Percentiles rank a stretch among this genome's conserved stretches.
These are phyloP conservation scores for Fusarium longipes DNA, from an alignment of 2,329 filamentous ascomycete species.

Conservation along the genomic window DNA sequence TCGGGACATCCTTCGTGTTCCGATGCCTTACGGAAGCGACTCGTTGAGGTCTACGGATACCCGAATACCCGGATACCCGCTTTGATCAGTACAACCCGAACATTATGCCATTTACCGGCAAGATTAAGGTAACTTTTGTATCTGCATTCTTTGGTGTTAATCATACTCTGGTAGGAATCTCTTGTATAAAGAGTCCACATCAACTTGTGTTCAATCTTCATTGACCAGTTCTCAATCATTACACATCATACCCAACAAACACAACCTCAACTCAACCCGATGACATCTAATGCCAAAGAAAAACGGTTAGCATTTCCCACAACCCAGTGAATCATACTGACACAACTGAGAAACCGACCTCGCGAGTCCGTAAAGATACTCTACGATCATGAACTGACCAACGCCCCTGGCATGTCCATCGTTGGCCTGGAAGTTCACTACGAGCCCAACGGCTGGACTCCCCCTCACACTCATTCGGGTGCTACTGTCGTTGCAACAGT, in stretches of 20 bases:
- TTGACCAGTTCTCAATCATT: not conserved
- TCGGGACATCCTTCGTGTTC: not conserved
- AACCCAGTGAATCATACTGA: rapidly evolving
- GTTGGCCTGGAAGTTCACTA: slow-evolving; percentile 23
- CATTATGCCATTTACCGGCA: not conserved
- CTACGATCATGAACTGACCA: slow-evolving; percentile 28
- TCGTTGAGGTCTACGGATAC: not conserved
- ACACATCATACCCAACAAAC: not conserved
- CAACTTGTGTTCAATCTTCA: too few species aligned
- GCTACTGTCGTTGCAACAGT: slow-evolving; percentile 21
- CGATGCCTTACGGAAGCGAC: too few species aligned
- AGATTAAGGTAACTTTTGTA: not conserved
- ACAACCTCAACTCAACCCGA: rapidly evolving
- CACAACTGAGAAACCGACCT: slow-evolving; percentile 10
- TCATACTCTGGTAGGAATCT: rapidly evolving
- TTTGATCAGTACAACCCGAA: not conserved
- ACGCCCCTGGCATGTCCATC: slow-evolving; percentile 30
- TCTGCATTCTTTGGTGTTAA: not conserved
- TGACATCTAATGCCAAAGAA: not conserved
- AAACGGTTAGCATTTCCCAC: rapidly evolving
- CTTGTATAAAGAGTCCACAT: not conserved
- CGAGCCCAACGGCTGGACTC: slow-evolving; percentile 15
- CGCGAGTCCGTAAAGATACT: slow-evolving; percentile 11
- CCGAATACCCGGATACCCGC: slow-evolving; percentile 15
- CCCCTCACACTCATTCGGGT: slow-evolving; percentile 28